A percentile compares a stretch with the other conserved stretches of the same genome.
Evolutionary conservation across 108 stramenopile genomes (phyloP).

Genomic region (Skeletonema tropicum): DNA sequence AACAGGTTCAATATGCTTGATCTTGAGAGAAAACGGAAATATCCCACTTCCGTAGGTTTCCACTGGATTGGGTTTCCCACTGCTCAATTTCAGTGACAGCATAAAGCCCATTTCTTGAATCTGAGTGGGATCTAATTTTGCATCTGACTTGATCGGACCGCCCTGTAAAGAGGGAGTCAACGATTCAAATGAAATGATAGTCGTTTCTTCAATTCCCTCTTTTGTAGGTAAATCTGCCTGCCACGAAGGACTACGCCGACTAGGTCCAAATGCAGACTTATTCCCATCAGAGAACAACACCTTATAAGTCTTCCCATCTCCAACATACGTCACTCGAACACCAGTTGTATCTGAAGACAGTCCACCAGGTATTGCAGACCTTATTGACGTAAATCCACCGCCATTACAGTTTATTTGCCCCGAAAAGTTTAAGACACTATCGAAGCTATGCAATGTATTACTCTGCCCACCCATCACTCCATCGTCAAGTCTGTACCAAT

Average conservation of each 20-base stretch:
- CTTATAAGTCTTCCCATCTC: conserved; percentile 83
- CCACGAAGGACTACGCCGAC: conserved; percentile 60
- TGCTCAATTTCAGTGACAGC: conserved; percentile 70
- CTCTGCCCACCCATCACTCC: conserved; percentile 82
- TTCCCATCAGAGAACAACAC: conserved; percentile 63
- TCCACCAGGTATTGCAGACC: conserved; percentile 45
- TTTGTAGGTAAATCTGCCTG: conserved; percentile 66
- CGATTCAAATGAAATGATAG: conserved; percentile 38
- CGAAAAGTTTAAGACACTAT: conserved; percentile 52
- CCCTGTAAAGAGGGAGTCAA: conserved; percentile 56
- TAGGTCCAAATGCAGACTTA: conserved; percentile 52
- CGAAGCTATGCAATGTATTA: conserved; percentile 42
- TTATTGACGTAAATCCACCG: conserved; percentile 75
- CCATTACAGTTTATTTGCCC: conserved; percentile 78
- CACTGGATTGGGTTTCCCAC: conserved; percentile 67
- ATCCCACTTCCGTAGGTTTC: conserved; percentile 73
- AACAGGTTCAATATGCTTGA: conserved; percentile 56
- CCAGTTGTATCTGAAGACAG: conserved; percentile 41
- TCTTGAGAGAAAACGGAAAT: conserved; percentile 66
- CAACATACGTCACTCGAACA: conserved; percentile 44
- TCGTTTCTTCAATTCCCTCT: conserved; percentile 42
- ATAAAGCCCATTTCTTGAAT: conserved; percentile 74
- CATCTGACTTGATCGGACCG: conserved; percentile 40
- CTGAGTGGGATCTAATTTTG: conserved; percentile 50
- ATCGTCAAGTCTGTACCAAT: conserved; percentile 74